These are phyloP conservation scores for Yamadazyma taylorii DNA, from an alignment of 1,139 yeast genomes.

Conservation along the genomic window DNA sequence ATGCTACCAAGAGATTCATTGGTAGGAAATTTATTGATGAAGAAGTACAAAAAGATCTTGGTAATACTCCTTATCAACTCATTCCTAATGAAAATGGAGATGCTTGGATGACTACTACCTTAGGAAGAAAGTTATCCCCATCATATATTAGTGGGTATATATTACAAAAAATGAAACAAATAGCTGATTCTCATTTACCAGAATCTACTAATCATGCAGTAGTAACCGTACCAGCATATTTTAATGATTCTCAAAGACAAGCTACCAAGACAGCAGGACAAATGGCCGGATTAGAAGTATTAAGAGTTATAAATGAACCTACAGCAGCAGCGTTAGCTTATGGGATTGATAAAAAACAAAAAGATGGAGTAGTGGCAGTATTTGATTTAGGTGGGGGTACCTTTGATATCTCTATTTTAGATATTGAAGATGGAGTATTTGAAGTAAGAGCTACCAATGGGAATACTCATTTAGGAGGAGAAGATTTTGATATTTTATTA, in stretches of 20 bases:
- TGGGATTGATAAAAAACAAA: slow-evolving; percentile 53
- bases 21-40: slow-evolving; percentile 64
- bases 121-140: slow-evolving; percentile 46
- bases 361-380: slow-evolving; percentile 68
- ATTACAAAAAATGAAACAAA: slow-evolving; percentile 52
- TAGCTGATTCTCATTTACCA: slow-evolving; percentile 50
- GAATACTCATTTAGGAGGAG: slow-evolving; percentile 82
- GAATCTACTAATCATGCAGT: slow-evolving; percentile 57
- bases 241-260: slow-evolving; percentile 75
- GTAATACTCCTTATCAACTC: slow-evolving; percentile 55
- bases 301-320: slow-evolving; percentile 75
- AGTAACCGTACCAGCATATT: slow-evolving; percentile 79
- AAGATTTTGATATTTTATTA: slow-evolving; percentile 69
- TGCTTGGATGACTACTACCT: slow-evolving; percentile 54
- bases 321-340: slow-evolving; percentile 84
- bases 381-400: slow-evolving; percentile 86
- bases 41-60: slow-evolving; percentile 64
- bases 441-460: slow-evolving; percentile 85
- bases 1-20: slow-evolving; percentile 71
- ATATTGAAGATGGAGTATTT: slow-evolving; percentile 78
- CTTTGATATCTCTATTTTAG: slow-evolving; percentile 75
- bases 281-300: slow-evolving; percentile 62
- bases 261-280: slow-evolving; percentile 76
- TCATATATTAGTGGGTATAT: slow-evolving; percentile 57
- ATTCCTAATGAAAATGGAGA: slow-evolving; percentile 57